Percentiles rank a stretch among this genome's conserved stretches.
These are phyloP conservation scores for Podila minutissima DNA, from an alignment of 192 early-diverging fungal genomes.

Conservation along the genomic window DNA sequence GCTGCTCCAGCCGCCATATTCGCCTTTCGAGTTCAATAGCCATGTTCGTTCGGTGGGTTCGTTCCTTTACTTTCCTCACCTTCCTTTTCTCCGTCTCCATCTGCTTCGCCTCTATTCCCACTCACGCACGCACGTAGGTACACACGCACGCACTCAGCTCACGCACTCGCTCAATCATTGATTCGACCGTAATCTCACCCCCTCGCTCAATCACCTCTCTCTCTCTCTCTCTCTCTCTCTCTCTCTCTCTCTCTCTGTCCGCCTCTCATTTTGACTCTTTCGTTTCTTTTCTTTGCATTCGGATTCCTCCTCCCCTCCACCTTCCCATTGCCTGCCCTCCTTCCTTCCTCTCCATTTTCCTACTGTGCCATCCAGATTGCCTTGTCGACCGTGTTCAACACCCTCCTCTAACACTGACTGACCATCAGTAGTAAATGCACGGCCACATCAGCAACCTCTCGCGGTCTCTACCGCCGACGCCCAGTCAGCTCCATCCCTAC, in stretches of 20 bases:
- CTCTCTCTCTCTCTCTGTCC: background rate
- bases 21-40: too few species aligned
- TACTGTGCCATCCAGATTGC: background rate
- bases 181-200: background rate
- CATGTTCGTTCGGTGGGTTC: too few species aligned
- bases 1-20: too few species aligned
- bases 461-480: slow-evolving; percentile 42
- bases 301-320: background rate
- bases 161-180: too few species aligned
- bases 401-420: too few species aligned
- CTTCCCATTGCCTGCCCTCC: background rate
- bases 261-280: slow-evolving; percentile 4
- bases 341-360: background rate
- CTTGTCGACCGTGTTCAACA: background rate
- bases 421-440: slow-evolving; percentile 11
- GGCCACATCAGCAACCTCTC: slow-evolving; percentile 40
- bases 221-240: too few species aligned
- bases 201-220: background rate
- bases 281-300: background rate
- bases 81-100: slow-evolving; percentile 1
- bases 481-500: slow-evolving; percentile 37
- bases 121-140: too few species aligned
- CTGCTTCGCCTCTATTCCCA: background rate
- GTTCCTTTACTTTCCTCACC: background rate
- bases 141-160: too few species aligned